Percentiles rank a stretch among this genome's conserved stretches.
Conservation (phyloP, 2,329 filamentous ascomycete genomes). For the Aspergillus fumigatiaffinis region DNA sequence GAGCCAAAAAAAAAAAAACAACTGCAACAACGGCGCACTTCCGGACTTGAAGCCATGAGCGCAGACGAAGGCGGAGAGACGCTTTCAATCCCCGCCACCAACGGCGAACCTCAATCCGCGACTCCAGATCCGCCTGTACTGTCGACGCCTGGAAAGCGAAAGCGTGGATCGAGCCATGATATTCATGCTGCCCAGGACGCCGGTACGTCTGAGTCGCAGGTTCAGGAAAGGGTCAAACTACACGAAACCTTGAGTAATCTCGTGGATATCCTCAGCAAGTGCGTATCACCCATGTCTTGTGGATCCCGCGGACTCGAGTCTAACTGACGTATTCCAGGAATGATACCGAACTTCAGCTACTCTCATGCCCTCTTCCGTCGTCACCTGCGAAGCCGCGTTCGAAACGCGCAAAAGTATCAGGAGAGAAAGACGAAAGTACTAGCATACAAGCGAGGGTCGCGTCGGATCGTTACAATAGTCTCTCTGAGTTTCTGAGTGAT, state of each 20-base stretch:
- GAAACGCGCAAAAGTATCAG: conserved; percentile 42
- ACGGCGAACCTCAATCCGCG: conserved; percentile 30
- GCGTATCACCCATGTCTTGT: conserved; percentile 1
- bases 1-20: neutral
- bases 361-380: conserved; percentile 37
- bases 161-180: conserved; percentile 34
- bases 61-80: conserved; percentile 33
- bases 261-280: conserved; percentile 32
- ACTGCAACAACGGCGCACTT: conserved; percentile 21
- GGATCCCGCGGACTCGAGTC: conserved; percentile 1
- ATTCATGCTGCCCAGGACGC: conserved; percentile 26
- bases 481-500: conserved; percentile 42
- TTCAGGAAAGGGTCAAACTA: conserved; percentile 28
- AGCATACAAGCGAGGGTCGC: conserved; percentile 39
- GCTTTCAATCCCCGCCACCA: conserved; percentile 28
- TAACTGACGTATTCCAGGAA: conserved; percentile 31
- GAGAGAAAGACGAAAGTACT: conserved; percentile 28
- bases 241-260: conserved; percentile 35
- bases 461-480: conserved; percentile 35
- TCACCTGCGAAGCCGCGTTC: conserved; percentile 37
- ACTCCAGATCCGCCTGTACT: conserved; percentile 26
- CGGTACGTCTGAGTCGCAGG: conserved; percentile 18
- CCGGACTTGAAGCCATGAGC: conserved; percentile 29
- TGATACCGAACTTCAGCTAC: conserved; percentile 42
- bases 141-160: conserved; percentile 40